Evolutionary conservation across 2,329 filamentous ascomycete genomes (phyloP).

Genomic region (Diaporthe caulivora): DNA sequence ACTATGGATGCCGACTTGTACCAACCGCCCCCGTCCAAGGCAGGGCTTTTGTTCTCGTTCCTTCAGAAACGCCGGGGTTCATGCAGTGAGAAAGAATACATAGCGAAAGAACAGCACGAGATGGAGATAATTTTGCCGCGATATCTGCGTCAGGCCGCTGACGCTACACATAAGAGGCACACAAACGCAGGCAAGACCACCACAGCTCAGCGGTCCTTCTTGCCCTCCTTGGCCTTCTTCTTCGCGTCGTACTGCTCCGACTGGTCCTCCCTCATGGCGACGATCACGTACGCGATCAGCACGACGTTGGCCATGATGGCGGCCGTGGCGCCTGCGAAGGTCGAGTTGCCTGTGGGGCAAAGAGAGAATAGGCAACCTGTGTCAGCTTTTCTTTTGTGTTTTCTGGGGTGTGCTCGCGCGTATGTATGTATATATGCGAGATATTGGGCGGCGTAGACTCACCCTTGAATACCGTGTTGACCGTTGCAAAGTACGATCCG

Average conservation of each 20-base stretch:
- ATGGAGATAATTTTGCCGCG: background rate
- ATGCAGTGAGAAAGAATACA: background rate
- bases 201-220: constrained; percentile 60
- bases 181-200: background rate
- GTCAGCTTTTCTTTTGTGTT: background rate
- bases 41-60: background rate
- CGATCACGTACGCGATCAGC: constrained; percentile 88
- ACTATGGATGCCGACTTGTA: background rate
- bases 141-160: background rate
- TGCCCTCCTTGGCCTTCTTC: constrained; percentile 53
- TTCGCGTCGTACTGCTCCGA: constrained; percentile 59
- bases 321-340: constrained; percentile 85
- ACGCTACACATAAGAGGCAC: background rate
- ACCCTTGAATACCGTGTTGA: constrained; percentile 85
- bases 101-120: too few species aligned
- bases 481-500: constrained; percentile 86
- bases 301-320: constrained; percentile 94
- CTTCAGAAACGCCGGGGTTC: background rate
- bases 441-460: too few species aligned
- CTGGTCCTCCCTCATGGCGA: constrained; percentile 90
- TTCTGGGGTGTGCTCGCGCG: background rate
- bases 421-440: background rate
- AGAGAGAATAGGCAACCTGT: background rate
- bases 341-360: constrained; percentile 78
- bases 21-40: background rate